Conservation (phyloP, 164 flowering plant genomes). For the Nelumbo lutea region DNA sequence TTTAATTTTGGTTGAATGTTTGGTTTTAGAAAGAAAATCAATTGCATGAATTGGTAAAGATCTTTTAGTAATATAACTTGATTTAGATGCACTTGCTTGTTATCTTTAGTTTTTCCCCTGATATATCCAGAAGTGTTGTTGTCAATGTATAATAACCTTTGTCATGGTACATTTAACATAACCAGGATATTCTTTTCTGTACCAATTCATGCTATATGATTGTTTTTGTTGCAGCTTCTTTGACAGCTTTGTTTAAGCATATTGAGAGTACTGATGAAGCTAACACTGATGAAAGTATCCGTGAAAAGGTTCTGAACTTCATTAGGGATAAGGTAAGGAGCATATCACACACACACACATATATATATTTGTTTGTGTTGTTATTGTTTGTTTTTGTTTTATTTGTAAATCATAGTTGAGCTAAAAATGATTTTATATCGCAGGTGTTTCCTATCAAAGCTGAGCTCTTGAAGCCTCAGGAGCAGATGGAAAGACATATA, state of each 20-base stretch:
- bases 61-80: not conserved
- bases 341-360: too few relatives aligned
- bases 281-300: conserved; percentile 54
- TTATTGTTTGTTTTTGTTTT: too few relatives aligned
- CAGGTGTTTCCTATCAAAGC: conserved; percentile 68
- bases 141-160: not conserved
- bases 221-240: conserved; percentile 55
- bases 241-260: conserved; percentile 79
- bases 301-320: conserved; percentile 76
- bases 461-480: conserved; percentile 64
- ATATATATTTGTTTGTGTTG: not conserved
- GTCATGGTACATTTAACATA: not conserved
- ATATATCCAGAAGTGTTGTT: not conserved
- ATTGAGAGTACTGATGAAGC: conserved; percentile 67
- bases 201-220: not conserved
- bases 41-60: not conserved
- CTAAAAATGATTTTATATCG: not conserved
- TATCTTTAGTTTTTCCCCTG: not conserved
- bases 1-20: too few relatives aligned
- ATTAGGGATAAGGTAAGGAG: conserved; percentile 81
- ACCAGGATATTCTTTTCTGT: not conserved
- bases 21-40: too few relatives aligned
- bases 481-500: conserved; percentile 72
- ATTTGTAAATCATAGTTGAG: conserved; percentile 2
- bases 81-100: not conserved